phyloP scores from a whole-genome alignment of 2,329 filamentous ascomycete genomes.

The Beauveria medogensis region DNA sequence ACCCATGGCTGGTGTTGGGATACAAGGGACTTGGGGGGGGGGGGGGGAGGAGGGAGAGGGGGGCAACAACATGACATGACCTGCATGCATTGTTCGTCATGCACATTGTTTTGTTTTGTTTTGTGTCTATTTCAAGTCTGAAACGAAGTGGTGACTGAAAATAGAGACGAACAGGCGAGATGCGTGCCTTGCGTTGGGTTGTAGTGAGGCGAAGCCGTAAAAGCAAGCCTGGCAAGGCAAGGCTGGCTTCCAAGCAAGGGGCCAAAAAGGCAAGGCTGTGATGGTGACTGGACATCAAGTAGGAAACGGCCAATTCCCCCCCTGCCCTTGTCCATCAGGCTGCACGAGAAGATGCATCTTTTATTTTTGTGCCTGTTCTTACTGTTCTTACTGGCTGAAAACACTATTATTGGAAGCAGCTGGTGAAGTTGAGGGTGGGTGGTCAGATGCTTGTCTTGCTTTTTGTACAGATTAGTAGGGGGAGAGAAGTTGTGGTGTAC shows the following conservation, averaged over 20 bases:
- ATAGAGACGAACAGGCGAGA: not conserved
- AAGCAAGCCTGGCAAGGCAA: not conserved
- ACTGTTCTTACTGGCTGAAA: not conserved
- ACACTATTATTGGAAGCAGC: not conserved
- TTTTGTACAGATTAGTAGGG: not conserved
- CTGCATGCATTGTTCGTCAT: not conserved
- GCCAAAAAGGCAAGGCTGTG: not conserved
- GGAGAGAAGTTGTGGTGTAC: not conserved
- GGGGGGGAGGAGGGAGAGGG: too few species aligned
- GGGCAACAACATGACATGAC: too few species aligned
- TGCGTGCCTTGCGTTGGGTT: not conserved
- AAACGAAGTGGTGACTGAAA: not conserved
- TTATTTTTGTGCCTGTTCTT: not conserved
- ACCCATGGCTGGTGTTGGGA: too few species aligned
- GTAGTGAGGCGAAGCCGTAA: not conserved
- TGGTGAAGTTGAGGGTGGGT: not conserved
- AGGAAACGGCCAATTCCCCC: too few species aligned
- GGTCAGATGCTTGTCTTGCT: not conserved
- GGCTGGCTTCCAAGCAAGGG: not conserved
- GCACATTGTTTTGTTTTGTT: not conserved
- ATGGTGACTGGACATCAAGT: not conserved
- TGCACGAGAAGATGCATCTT: not conserved
- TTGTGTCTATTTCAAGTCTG: not conserved
- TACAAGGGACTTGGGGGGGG: too few species aligned
- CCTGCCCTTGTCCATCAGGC: not conserved